Base-by-base conservation (phyloP, 1,139 yeast genomes). In the Magnusiomyces tetraspermus region DNA sequence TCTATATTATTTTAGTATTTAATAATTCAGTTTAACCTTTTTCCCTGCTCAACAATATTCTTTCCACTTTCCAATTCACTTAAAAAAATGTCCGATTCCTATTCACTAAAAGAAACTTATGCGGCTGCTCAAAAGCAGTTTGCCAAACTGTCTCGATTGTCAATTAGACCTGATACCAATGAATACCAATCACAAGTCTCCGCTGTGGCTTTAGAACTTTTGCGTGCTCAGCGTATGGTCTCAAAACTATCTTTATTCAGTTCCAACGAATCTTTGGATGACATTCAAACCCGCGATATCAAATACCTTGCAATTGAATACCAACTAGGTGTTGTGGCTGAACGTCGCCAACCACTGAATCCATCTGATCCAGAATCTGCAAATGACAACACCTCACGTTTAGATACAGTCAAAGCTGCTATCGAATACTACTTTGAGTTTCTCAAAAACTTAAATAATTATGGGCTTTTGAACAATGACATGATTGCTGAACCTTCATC, bases 241-340 rank as follows among this genome's bases (percentile, higher is more conserved):
- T 61, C 61, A 17, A 59, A 60, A 45, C 64, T 77, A 41, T 68
- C 73, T 26, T 64, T 84, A 44, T 83, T 80, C 67, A 80, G 85
- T 59, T 71, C 70, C 23, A 82, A 82, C 60, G 90, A 84, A 60
- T 60, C 67, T 2, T 59, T 80, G 8, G 78, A 75, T 2, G 92
- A 84, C 59, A 61, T 83, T 11, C 69, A 74, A 46, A 78, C 85
- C 1, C 64, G 64, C 31, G 78, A 82, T 53, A 64, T 84, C 2
- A 77, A 76, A 37, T 83, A 76, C 58, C 63, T 82, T 47, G 71
- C 74, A 23, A 59, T 79, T 1, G 74, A 76, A 50, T 83, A 70
- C 63, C 75, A 76, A 55, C 59, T 79, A 48, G 85, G 78, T 0
- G 65, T 64, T 30, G 54, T 63, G 17, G 48, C 60, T 40, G 68